phyloP scores from a whole-genome alignment of 805 yeast genomes.

The Cyberlindnera lachancei region DNA sequence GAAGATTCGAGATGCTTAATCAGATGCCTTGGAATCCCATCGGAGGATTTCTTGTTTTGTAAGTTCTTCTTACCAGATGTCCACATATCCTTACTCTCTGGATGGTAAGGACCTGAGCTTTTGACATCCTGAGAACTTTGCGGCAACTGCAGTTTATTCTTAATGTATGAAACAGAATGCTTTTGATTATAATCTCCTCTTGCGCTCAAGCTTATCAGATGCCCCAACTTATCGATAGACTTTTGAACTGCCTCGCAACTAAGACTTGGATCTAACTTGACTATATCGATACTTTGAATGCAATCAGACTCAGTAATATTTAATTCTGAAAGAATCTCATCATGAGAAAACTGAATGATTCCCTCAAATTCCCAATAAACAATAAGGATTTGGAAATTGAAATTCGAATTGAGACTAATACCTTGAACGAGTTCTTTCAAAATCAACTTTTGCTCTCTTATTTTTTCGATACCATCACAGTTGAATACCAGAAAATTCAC shows the following conservation, averaged over 20 bases:
- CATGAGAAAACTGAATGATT: slow-evolving; percentile 20
- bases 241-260: slow-evolving; percentile 17
- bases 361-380: slow-evolving; percentile 34
- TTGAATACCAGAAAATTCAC: slow-evolving; percentile 30
- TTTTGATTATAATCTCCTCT: slow-evolving; percentile 25
- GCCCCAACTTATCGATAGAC: slow-evolving; percentile 18
- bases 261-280: slow-evolving; percentile 24
- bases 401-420: slow-evolving; percentile 27
- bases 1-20: slow-evolving; percentile 12
- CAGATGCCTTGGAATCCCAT: slow-evolving; percentile 9
- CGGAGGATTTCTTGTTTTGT: background rate
- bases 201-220: slow-evolving; percentile 23
- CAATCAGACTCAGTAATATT: slow-evolving; percentile 21
- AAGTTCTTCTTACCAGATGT: background rate
- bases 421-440: slow-evolving; percentile 29
- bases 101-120: no score
- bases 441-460: slow-evolving; percentile 22
- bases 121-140: background rate
- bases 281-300: slow-evolving; percentile 23
- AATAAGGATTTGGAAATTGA: slow-evolving; percentile 26
- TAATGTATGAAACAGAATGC: background rate
- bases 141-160: background rate
- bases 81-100: no score
- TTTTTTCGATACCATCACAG: slow-evolving; percentile 28
- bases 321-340: slow-evolving; percentile 26